Percentiles rank a stretch among this genome's conserved stretches.
Evolutionary conservation across 2,329 filamentous ascomycete species (phyloP).

Genomic region (Ophiostoma ips): DNA sequence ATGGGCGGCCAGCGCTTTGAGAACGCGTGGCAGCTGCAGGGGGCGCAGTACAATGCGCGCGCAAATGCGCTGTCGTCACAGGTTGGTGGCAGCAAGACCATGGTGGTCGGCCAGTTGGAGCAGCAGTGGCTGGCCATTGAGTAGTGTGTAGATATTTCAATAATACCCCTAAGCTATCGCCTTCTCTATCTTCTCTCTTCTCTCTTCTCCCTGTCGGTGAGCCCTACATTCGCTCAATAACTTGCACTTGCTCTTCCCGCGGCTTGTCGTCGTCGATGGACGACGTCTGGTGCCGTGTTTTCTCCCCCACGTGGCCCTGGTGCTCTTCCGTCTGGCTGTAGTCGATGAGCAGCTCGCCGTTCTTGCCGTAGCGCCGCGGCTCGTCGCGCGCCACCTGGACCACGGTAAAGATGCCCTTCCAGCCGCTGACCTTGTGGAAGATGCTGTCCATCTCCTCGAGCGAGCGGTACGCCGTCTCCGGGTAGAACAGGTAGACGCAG

Average conservation of each 20-base stretch:
- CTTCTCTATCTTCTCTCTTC: no score
- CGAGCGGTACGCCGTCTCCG: slow-evolving; percentile 38
- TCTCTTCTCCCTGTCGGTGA: no score
- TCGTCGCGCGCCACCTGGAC: slow-evolving; percentile 31
- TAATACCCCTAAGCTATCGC: no score
- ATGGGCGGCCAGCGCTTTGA: slow-evolving; percentile 5
- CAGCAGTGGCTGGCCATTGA: slow-evolving; percentile 1
- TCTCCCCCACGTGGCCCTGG: not conserved
- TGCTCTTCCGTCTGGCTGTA: slow-evolving; percentile 19
- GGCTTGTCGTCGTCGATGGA: not conserved
- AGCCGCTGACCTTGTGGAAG: slow-evolving; percentile 36
- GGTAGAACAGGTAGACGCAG: slow-evolving; percentile 37
- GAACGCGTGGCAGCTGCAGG: slow-evolving; percentile 1
- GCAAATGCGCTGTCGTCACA: slow-evolving; percentile 1
- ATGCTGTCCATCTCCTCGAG: slow-evolving; percentile 59
- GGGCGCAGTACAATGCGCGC: slow-evolving; percentile 5
- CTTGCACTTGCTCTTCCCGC: not conserved
- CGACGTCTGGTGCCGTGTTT: not conserved
- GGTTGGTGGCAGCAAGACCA: not conserved
- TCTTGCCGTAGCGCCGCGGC: slow-evolving; percentile 42
- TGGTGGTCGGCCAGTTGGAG: slow-evolving; percentile 3
- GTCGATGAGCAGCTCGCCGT: slow-evolving; percentile 41
- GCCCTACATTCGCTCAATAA: no score
- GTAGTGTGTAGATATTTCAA: no score
- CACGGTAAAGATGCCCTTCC: slow-evolving; percentile 25